These are phyloP conservation scores for Lolium perenne DNA, from an alignment of 176 grass and related monocot species.

Conservation along the genomic window DNA sequence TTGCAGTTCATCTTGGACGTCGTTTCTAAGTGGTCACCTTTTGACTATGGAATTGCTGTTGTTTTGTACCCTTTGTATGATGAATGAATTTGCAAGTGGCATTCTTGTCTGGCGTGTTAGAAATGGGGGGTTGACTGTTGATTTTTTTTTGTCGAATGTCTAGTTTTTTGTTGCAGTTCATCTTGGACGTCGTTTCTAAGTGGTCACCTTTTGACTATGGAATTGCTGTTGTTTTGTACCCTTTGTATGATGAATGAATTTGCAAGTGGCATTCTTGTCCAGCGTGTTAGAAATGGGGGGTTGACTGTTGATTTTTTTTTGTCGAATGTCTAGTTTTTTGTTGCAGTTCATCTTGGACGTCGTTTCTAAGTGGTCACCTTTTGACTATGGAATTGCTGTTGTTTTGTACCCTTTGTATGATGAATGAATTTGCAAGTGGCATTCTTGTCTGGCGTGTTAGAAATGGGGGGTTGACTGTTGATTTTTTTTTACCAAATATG, in stretches of 20 bases:
- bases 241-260: background rate
- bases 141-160: too few species aligned
- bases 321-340: too few species aligned
- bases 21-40: background rate
- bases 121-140: background rate
- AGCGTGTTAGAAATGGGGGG: background rate
- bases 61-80: background rate
- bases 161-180: background rate
- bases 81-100: conserved; percentile 6
- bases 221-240: background rate
- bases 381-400: background rate
- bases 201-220: background rate
- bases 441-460: background rate
- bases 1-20: background rate
- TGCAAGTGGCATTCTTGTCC: background rate
- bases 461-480: background rate
- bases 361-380: background rate
- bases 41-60: background rate
- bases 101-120: background rate
- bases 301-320: too few species aligned
- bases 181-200: background rate
- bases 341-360: too few species aligned
- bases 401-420: background rate
- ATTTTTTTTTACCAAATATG: background rate
- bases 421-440: conserved; percentile 12